Evolutionary conservation across 768 basidiomycete species (phyloP).

Genomic region (Boletus patriciae): DNA sequence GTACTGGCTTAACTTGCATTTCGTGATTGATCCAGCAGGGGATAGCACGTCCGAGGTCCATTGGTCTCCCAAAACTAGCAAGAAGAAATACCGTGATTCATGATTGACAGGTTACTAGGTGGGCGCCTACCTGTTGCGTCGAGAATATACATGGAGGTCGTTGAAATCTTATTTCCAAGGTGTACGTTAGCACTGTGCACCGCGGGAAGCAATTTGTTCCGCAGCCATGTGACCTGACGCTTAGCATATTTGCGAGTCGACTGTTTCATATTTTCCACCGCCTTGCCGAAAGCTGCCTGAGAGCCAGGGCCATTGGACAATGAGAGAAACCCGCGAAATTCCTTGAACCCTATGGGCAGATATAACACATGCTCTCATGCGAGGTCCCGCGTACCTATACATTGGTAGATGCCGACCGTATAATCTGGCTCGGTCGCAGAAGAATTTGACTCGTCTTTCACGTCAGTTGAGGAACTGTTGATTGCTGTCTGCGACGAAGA

Average conservation of each 20-base stretch:
- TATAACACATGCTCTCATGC: slow-evolving; percentile 5
- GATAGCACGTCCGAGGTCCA: slow-evolving; percentile 61
- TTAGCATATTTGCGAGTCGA: slow-evolving; percentile 91
- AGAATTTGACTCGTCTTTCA: not conserved
- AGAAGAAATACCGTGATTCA: not conserved
- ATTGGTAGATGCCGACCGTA: slow-evolving; percentile 88
- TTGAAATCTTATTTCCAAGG: slow-evolving; percentile 22
- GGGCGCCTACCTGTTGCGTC: slow-evolving; percentile 61
- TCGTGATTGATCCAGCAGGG: slow-evolving; percentile 48
- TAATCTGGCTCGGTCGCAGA: slow-evolving; percentile 44
- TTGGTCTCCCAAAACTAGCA: slow-evolving; percentile 48
- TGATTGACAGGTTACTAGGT: not conserved
- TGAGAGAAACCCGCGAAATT: slow-evolving; percentile 73
- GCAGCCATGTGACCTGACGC: slow-evolving; percentile 88
- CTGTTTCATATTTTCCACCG: slow-evolving; percentile 77
- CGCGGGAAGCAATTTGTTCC: slow-evolving; percentile 83
- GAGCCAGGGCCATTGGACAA: slow-evolving; percentile 39
- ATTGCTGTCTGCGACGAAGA: slow-evolving; percentile 1
- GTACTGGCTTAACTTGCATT: slow-evolving; percentile 39
- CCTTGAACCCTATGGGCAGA: slow-evolving; percentile 74
- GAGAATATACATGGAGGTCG: slow-evolving; percentile 54
- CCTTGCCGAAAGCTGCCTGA: slow-evolving; percentile 47
- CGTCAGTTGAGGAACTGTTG: not conserved
- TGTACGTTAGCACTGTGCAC: slow-evolving; percentile 48
- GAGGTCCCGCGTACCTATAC: slow-evolving; percentile 64